Base-by-base conservation (phyloP, 2,329 filamentous ascomycete species). In the Fusarium sp. region DNA sequence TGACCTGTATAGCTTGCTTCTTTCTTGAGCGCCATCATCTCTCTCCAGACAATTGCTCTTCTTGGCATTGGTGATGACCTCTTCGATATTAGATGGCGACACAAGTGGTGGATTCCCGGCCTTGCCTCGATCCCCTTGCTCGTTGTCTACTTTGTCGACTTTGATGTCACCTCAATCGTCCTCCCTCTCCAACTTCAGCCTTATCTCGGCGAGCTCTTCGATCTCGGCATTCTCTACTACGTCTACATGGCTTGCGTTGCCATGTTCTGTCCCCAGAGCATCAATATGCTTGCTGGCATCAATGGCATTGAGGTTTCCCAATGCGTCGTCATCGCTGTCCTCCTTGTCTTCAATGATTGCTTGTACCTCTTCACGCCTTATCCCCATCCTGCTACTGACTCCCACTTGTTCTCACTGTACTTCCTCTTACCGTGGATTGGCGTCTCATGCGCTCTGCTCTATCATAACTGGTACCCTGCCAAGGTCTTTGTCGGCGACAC, bases 261-360 rank as follows among this genome's bases (percentile, higher is more conserved):
- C 78, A 99, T 99, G 80, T 99, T 99, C 84, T 97, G 94, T 73
- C 95, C 96, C 8, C 98, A 99, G 83, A 94, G 94, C 80, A 99
- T 99, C 87, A 99, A 99, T 84, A 99, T 99, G 82, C 85, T 99
- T n/a, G 96, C 96, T 1, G 96, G 96, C n/a, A 93, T 99, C 81
- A 99, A 99, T 80, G 96, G 96, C 57, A 96, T 99, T 78, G 96
- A 99, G 80, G 96, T 98, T 57, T 90, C 92, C 13, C 96, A 99
- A 82, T 98, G 94, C 63, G 85, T 99, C 67, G 92, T 97, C 68
- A 93, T 99, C 77, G 95, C 95, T 26, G 80, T 90, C 54, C 87
- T 98, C 51, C 88, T 99, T 71, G 88, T 91, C 63, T 82, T 94
- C 78, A 99, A 99, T 82, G 96, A 98, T 79, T 84, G 87, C 53